Conservation (phyloP, 2,329 filamentous ascomycete species). For the Calonectria ilicicola region DNA sequence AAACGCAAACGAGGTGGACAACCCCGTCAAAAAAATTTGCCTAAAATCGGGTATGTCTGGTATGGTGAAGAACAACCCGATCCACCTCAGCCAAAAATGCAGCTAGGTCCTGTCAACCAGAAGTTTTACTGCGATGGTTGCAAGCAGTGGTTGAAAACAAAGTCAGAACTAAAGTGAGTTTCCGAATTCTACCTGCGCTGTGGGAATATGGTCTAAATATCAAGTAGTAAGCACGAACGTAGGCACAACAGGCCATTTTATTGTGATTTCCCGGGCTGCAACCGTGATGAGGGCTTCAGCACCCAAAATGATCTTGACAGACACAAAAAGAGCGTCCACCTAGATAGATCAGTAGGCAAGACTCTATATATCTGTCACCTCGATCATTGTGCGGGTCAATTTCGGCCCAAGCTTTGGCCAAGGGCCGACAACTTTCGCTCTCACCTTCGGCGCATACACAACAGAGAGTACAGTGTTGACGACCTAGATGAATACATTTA, state of each 20-base stretch:
- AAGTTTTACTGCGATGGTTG: constrained; percentile 55
- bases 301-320: constrained; percentile 84
- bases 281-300: constrained; percentile 76
- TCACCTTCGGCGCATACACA: constrained; percentile 79
- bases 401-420: constrained; percentile 75
- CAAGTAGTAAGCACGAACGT: constrained; percentile 77
- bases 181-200: background rate
- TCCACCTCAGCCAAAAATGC: constrained; percentile 12
- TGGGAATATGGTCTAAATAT: constrained; percentile 30
- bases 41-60: constrained; percentile 58
- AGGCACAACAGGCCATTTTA: constrained; percentile 76
- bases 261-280: constrained; percentile 71
- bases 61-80: constrained; percentile 48
- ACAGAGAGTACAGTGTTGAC: constrained; percentile 48
- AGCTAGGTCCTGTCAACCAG: constrained; percentile 27
- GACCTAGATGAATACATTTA: constrained; percentile 51
- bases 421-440: constrained; percentile 88
- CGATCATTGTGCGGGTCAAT: constrained; percentile 38
- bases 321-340: constrained; percentile 80
- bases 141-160: constrained; percentile 57
- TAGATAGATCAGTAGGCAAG: constrained; percentile 52
- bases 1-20: no score
- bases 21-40: constrained; percentile 37
- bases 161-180: constrained; percentile 66
- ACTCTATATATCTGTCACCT: constrained; percentile 43